A percentile compares a stretch with the other conserved stretches of the same genome.
Evolutionary conservation across 768 basidiomycete species (phyloP).

Genomic region (Xerocomus spinulosus): DNA sequence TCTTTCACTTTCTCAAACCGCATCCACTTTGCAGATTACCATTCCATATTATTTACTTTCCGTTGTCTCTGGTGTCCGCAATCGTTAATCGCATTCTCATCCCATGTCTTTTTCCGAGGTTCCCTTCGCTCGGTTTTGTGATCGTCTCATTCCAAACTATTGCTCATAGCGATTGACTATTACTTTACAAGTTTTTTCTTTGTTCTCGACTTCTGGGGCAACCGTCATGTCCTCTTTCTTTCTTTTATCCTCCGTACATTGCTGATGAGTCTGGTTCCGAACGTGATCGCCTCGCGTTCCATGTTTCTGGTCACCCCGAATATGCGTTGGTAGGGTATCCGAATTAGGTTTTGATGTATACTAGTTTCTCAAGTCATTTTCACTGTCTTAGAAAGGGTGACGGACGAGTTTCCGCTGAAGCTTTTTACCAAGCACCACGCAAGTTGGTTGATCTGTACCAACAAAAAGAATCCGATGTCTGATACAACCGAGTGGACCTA

Average conservation of each 20-base stretch:
- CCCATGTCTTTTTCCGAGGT: slow-evolving; percentile 15
- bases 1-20: slow-evolving; percentile 20
- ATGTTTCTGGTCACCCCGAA: slow-evolving; percentile 12
- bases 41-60: slow-evolving; percentile 30
- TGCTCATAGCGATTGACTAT: slow-evolving; percentile 27
- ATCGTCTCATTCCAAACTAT: slow-evolving; percentile 26
- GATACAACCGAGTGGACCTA: not conserved
- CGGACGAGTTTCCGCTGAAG: too few species aligned
- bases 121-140: slow-evolving; percentile 13
- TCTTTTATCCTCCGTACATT: not conserved
- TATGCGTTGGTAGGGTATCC: slow-evolving; percentile 20
- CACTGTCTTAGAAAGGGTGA: too few species aligned
- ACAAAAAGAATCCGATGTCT: too few species aligned
- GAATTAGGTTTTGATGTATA: slow-evolving; percentile 22
- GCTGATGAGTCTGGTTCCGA: slow-evolving; percentile 2
- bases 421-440: too few species aligned
- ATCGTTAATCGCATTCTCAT: slow-evolving; percentile 29
- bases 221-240: slow-evolving; percentile 13
- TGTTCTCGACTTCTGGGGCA: slow-evolving; percentile 14
- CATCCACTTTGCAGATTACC: slow-evolving; percentile 27
- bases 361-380: slow-evolving; percentile 11
- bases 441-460: too few species aligned
- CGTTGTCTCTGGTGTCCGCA: slow-evolving; percentile 19
- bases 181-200: slow-evolving; percentile 23
- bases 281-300: slow-evolving; percentile 1